Percentiles rank a stretch among this genome's conserved stretches.
Conservation (phyloP, 2,329 filamentous ascomycete genomes). For the Nectriaceae sp. region DNA sequence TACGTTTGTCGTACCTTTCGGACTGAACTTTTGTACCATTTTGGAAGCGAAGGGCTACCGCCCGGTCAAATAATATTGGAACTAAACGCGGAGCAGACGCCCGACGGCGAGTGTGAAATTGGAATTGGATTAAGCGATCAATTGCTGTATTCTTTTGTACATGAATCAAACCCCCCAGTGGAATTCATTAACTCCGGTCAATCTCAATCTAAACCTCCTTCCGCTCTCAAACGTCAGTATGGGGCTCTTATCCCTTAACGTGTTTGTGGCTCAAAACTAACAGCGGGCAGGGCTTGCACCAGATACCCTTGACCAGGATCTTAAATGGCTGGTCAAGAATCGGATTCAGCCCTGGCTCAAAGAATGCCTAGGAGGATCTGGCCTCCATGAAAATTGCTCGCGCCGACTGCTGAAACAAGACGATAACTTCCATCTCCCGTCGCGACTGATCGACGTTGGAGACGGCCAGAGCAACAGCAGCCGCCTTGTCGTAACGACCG, state of each 20-base stretch:
- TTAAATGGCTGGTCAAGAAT: background rate
- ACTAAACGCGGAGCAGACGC: too few species aligned
- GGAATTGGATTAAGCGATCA: too few species aligned
- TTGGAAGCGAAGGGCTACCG: too few species aligned
- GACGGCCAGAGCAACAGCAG: background rate
- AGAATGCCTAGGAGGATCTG: background rate
- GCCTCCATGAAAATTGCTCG: background rate
- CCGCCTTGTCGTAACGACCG: background rate
- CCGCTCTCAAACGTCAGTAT: background rate
- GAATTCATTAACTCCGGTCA: too few species aligned
- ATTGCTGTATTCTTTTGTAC: too few species aligned
- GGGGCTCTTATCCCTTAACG: background rate
- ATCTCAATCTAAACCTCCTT: too few species aligned
- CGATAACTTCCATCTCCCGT: background rate
- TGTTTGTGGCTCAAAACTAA: background rate
- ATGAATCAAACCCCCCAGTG: too few species aligned
- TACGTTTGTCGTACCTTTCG: too few species aligned
- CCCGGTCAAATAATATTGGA: too few species aligned
- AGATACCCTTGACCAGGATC: background rate
- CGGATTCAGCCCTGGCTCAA: background rate
- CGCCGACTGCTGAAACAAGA: background rate
- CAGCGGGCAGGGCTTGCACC: background rate
- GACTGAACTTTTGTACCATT: too few species aligned
- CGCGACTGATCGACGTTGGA: constrained; percentile 4
- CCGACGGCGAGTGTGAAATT: too few species aligned